Evolutionary conservation across 495 filamentous ascomycete species (phyloP), one percentile per base, ranked within the genome.

Genomic region (Tuber calosporum): DNA sequence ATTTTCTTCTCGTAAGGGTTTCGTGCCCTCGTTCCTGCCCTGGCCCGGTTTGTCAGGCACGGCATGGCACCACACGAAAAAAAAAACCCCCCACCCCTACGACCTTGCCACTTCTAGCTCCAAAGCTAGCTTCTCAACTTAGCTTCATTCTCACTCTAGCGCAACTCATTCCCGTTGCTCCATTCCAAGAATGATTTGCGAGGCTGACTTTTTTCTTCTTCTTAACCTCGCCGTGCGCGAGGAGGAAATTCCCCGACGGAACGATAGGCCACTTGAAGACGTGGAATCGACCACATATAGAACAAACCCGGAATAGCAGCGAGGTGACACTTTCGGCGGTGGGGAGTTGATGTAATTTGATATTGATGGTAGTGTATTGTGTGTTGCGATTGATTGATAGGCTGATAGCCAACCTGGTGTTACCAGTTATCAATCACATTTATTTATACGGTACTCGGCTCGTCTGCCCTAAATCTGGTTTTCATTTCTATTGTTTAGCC

Each of bases 201-300:
- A 75, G 73, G 73, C 70, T 80, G 70, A 79, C 78, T 72, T 74
- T 73, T 79, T 75, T 77, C 73, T 53, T 26, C 53, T 34, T 26
- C 26, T 19, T 19, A 17, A 30, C 53, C 53, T 62, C 53, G 53
- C 30, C 26, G 26, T n/a, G n/a, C 26, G 53, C 53, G 53, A 34
- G 53, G 78, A 68, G 75, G 72, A 75, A 43, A 48, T 42, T 79
- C 74, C 72, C 38, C 38, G 62, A 67, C 40, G 70, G 66, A 73
- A 41, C 43, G 58, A 70, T 75, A 94, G 93, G 93, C 26, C 94
- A 97, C 83, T 89, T 97, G 79, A 88, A 91, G 73, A 94, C 92
- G 39, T 97, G 93, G 93, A 87, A 90, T 78, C 88, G 93, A 58
- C 94, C 93, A 20, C 86, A 85, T 73, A 68, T 78, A 42, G 73